A percentile compares a stretch with the other conserved stretches of the same genome.
These are phyloP conservation scores for Ogataea thermomethanolica DNA, from an alignment of 805 yeast species.

Conservation along the genomic window DNA sequence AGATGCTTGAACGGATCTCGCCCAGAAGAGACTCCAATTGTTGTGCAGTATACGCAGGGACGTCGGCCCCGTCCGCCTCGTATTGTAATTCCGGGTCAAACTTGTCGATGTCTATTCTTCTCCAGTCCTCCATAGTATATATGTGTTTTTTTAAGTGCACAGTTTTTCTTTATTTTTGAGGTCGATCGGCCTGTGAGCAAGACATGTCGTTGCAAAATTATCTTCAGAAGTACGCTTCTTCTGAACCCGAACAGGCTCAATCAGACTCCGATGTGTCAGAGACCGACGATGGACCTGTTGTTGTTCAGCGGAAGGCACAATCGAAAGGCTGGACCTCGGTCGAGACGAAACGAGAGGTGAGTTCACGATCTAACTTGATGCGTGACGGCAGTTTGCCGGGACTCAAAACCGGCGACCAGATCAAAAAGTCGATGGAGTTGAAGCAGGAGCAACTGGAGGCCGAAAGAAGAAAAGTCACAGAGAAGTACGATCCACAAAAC, in stretches of 20 bases:
- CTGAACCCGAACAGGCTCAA: not conserved
- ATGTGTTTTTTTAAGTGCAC: slow-evolving; percentile 3
- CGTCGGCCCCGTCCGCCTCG: slow-evolving; percentile 24
- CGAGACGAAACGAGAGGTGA: slow-evolving; percentile 20
- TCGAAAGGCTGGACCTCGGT: slow-evolving; percentile 24
- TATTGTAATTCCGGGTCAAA: slow-evolving; percentile 72
- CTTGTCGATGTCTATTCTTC: slow-evolving; percentile 92
- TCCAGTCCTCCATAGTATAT: slow-evolving; percentile 66
- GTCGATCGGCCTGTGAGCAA: slow-evolving; percentile 8
- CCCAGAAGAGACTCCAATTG: slow-evolving; percentile 55
- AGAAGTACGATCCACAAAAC: slow-evolving; percentile 9
- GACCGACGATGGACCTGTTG: slow-evolving; percentile 22
- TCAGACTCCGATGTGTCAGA: slow-evolving; percentile 13
- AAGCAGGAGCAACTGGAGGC: slow-evolving; percentile 21
- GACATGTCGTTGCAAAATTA: slow-evolving; percentile 9
- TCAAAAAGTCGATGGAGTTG: slow-evolving; percentile 33
- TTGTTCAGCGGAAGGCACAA: slow-evolving; percentile 11
- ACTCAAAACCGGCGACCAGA: slow-evolving; percentile 44
- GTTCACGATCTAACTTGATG: slow-evolving; percentile 14
- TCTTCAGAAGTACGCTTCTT: slow-evolving; percentile 5
- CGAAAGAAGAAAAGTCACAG: slow-evolving; percentile 28
- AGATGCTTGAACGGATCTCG: slow-evolving; percentile 57
- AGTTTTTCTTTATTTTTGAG: not conserved
- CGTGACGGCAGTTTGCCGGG: slow-evolving; percentile 35
- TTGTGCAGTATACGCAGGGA: slow-evolving; percentile 44